Conservation (phyloP, 2,329 filamentous ascomycete genomes). For the Aureobasidium uvarum region DNA sequence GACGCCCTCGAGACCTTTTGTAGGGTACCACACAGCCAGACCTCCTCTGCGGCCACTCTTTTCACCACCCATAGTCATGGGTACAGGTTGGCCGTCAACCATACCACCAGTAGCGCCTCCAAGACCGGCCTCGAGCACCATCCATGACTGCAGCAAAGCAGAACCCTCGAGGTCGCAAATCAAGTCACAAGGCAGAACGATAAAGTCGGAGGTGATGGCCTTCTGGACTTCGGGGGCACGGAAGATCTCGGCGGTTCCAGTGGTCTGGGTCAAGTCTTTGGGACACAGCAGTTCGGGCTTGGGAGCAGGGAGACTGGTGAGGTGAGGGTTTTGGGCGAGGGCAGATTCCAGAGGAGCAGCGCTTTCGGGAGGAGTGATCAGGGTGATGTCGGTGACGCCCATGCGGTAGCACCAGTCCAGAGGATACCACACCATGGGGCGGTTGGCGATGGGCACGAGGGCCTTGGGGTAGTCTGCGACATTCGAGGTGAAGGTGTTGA, state of each 20-base stretch:
- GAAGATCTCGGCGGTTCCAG: slow-evolving; percentile 84
- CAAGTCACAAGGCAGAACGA: slow-evolving; percentile 89
- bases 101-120: slow-evolving; percentile 56
- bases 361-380: slow-evolving; percentile 59
- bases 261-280: slow-evolving; percentile 72
- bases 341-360: slow-evolving; percentile 65
- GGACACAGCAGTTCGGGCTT: slow-evolving; percentile 76
- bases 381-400: slow-evolving; percentile 65
- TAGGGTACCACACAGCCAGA: slow-evolving; percentile 87
- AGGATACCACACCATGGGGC: slow-evolving; percentile 88
- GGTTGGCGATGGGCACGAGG: slow-evolving; percentile 75
- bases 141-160: slow-evolving; percentile 84
- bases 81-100: slow-evolving; percentile 46
- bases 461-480: slow-evolving; percentile 80
- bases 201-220: slow-evolving; percentile 79
- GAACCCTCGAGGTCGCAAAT: slow-evolving; percentile 86
- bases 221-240: slow-evolving; percentile 76
- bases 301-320: slow-evolving; percentile 70
- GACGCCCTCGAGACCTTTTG: slow-evolving; percentile 63
- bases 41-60: slow-evolving; percentile 68
- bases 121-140: slow-evolving; percentile 74
- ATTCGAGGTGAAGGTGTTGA: slow-evolving; percentile 78
- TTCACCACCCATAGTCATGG: slow-evolving; percentile 54
- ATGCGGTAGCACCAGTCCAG: slow-evolving; percentile 82
- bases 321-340: slow-evolving; percentile 72